These are phyloP conservation scores for Candida pseudoglaebosa DNA, from an alignment of 805 yeast genomes.

Conservation along the genomic window DNA sequence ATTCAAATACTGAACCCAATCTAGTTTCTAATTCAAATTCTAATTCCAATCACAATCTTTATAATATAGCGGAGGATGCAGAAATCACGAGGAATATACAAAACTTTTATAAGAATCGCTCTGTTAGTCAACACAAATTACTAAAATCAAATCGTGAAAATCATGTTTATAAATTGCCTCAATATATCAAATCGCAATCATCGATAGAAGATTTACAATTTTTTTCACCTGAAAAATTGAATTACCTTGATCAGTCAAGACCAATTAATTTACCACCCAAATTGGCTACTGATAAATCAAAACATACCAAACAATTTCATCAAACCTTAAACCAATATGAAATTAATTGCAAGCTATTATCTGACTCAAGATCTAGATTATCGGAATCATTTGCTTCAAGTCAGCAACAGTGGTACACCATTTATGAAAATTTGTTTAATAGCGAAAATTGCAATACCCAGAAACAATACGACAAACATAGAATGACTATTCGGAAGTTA, in stretches of 20 bases:
- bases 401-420: constrained; percentile 27
- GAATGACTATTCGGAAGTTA: constrained; percentile 27
- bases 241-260: constrained; percentile 53
- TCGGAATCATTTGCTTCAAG: constrained; percentile 12
- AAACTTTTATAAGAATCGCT: constrained; percentile 31
- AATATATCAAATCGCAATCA: constrained; percentile 34
- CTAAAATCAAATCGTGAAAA: constrained; percentile 28
- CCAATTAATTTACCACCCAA: constrained; percentile 76
- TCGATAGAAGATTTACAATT: constrained; percentile 56
- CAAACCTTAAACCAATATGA: constrained; percentile 41
- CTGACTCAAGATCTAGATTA: constrained; percentile 18
- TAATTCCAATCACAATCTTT: constrained; percentile 5
- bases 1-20: background rate
- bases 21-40: background rate
- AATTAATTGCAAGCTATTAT: constrained; percentile 19
- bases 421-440: constrained; percentile 15
- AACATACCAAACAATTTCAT: constrained; percentile 55
- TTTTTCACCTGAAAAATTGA: constrained; percentile 58
- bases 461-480: constrained; percentile 24
- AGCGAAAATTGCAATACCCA: constrained; percentile 11
- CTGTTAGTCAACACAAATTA: constrained; percentile 30
- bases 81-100: constrained; percentile 36
- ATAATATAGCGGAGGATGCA: constrained; percentile 20
- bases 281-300: constrained; percentile 43
- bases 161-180: constrained; percentile 34